Conservation (phyloP, 2,329 filamentous ascomycete species). For the Pochonia chlamydosporia region DNA sequence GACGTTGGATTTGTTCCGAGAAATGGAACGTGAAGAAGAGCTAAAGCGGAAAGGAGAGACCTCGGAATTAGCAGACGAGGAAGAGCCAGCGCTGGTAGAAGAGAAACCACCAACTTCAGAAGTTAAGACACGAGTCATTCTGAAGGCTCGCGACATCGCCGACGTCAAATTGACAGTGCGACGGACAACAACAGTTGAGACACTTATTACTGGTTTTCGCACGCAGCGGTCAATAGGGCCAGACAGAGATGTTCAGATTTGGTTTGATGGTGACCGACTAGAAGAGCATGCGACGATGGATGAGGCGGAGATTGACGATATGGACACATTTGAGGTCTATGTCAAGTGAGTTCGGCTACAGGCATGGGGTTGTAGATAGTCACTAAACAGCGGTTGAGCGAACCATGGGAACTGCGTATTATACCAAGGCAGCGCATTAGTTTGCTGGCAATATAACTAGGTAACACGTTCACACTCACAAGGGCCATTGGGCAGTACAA, state of each 20-base stretch:
- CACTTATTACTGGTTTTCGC: constrained; percentile 59
- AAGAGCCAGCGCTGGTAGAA: constrained; percentile 15
- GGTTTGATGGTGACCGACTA: constrained; percentile 71
- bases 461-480: too few species aligned
- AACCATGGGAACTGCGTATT: too few species aligned
- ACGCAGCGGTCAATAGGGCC: constrained; percentile 43
- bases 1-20: constrained; percentile 57
- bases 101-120: constrained; percentile 19
- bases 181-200: constrained; percentile 52
- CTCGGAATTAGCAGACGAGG: constrained; percentile 32
- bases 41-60: constrained; percentile 36
- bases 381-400: too few species aligned
- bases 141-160: constrained; percentile 47
- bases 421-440: too few species aligned
- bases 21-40: constrained; percentile 43
- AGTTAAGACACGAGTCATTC: constrained; percentile 41
- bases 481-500: too few species aligned
- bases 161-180: constrained; percentile 46
- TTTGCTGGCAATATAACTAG: too few species aligned
- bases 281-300: constrained; percentile 53
- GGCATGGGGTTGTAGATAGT: too few species aligned
- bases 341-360: constrained; percentile 35
- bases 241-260: constrained; percentile 52
- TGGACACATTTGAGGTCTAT: constrained; percentile 71
- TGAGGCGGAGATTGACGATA: constrained; percentile 67